Evolutionary conservation across 768 basidiomycete species (phyloP), one percentile per base, ranked within the genome.

Genomic region (Psilocybe tampanensis): DNA sequence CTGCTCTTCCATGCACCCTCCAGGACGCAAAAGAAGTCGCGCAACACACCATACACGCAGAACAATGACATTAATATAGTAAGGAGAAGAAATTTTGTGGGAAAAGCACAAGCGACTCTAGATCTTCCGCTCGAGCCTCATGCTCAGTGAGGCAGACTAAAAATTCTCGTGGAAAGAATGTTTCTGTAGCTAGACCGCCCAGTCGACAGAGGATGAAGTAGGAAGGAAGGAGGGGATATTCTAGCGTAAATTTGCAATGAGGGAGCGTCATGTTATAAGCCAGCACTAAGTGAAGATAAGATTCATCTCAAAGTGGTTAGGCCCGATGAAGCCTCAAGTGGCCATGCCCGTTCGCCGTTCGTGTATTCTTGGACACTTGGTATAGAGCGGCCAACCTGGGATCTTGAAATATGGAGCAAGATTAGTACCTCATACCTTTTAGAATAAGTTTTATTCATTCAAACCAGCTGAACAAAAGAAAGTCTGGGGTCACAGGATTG

Each of bases 191-290:
- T 49, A 43, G 42, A 29, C 55, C 55, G 47, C 39, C 18, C 5
- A 11, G 2, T 44, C 44, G 56, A 43, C 56, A 53, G 44, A 41
- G 21, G 23, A 17, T 22, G 45, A 58, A 33, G 56, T 47, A 58
- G 52, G 56, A 29, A 47, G 29, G 56, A 58, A 58, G 56, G 44
- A 39, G 15, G 36, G 36, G 4, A 8, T 39, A 13, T 13, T 15
- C 36, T 39, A 39, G 36, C 36, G 6, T 13, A 13, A 39, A 39
- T 3, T 8, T 39, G 4, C 5, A 29, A 29, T 39, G 36, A 8
- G 36, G 36, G 12, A 39, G 36, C n/a, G 36, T 15, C 36, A 13
- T 13, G 36, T n/a, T 39, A 13, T n/a, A 39, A n/a, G n/a, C n/a
- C n/a, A 39, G 36, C 6, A n/a, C 15, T 39, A 39, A 39, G 6